phyloP scores from a whole-genome alignment of 176 grass and related monocot genomes.

The Dactylis glomerata region DNA sequence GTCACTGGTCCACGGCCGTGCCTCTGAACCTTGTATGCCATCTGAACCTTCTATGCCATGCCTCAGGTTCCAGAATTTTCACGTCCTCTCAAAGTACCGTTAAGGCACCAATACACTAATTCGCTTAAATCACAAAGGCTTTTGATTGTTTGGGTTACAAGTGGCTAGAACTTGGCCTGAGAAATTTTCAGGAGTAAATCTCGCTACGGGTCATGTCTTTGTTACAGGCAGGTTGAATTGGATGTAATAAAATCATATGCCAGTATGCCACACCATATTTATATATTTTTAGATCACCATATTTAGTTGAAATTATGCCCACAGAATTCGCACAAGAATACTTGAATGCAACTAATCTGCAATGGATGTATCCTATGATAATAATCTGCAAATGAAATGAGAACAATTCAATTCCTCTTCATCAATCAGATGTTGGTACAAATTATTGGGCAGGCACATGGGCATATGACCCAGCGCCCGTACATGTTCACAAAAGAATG shows the following conservation, averaged over 20 bases:
- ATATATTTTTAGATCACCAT: background rate
- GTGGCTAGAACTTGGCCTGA: background rate
- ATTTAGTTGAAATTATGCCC: background rate
- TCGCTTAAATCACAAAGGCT: background rate
- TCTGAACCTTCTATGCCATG: background rate
- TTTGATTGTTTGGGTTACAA: background rate
- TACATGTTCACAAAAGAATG: slow-evolving; percentile 33
- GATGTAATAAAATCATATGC: background rate
- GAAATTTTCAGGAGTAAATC: background rate
- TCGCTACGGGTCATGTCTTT: background rate
- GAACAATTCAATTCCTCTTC: background rate
- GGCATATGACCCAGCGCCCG: slow-evolving; percentile 15
- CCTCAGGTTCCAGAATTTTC: background rate
- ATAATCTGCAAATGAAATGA: background rate
- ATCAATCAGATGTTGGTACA: slow-evolving; percentile 8
- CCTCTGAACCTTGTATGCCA: background rate
- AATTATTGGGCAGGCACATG: slow-evolving; percentile 33
- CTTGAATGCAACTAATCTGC: background rate
- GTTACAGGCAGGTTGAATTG: background rate
- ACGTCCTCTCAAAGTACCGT: background rate
- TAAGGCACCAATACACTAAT: background rate
- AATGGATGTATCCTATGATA: background rate
- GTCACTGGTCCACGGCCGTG: background rate
- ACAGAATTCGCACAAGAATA: background rate
- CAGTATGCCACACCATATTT: too few species aligned